Evolutionary conservation across 176 grass and related monocot species (phyloP), one percentile per base, ranked within the genome.

Genomic region (Luzula sylvatica): DNA sequence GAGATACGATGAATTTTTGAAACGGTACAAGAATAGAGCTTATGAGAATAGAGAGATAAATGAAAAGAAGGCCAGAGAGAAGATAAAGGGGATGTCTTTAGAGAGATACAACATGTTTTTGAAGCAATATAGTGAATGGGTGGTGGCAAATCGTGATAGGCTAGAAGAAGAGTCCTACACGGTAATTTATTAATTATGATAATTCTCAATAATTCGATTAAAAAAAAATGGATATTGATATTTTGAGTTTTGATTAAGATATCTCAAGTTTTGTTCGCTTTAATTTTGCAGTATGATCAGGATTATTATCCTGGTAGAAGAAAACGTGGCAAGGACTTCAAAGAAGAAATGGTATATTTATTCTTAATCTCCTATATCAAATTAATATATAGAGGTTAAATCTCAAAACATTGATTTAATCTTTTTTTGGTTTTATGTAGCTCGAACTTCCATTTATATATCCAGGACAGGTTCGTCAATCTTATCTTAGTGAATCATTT

Each of bases 361-460:
- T 61, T 62, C 2, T 20, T 13, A 7, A 47, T 63, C 13, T 28
- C 42, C 27, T 47, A 15, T 60, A 24, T 2, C 1, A 12, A 26
- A 24, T 25, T n/a, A n/a, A n/a, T n/a, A 25, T 62, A 29, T 13
- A 14, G 42, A 63, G n/a, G 39, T 63, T 46, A 26, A 11, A 24
- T 46, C n/a, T 29, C 24, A 55, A 30, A 30, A 23, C 69, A 24
- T 8, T 76, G 50, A 64, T 74, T 4, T 67, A 38, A 58, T 65
- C 23, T 54, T 52, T 11, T 11, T 51, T 73, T 87, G 17, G 56
- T 68, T 65, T 49, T 14, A 3, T 96, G 81, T 77, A 96, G 90
- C 81, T 82, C 68, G 84, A 96, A 74, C 84, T 96, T 76, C 84
- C 90, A 71, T 95, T 95, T 76, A 78, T 88, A 70, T 95, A 95